Evolutionary conservation across 2,329 filamentous ascomycete species (phyloP), one percentile per base, ranked within the genome.

Genomic region (Arthrobotrys musiformis): DNA sequence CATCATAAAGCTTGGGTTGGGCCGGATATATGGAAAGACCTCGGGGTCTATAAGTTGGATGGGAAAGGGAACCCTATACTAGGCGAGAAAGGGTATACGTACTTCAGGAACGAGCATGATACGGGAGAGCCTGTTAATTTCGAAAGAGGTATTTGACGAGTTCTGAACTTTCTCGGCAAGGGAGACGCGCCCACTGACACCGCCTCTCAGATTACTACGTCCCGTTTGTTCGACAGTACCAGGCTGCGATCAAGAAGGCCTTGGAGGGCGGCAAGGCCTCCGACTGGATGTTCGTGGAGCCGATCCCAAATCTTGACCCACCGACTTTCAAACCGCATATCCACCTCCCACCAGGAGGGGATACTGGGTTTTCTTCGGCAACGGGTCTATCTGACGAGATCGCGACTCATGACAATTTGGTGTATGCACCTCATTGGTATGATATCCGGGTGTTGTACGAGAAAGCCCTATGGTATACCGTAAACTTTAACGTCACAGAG

Each of bases 351-450:
- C 15, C 60, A 58, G 2, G 81, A 81, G 26, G 81, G 79, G 40
- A 80, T 79, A 33, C 82, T 80, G 58, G 35, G 6, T 62, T 60
- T 24, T 61, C 70, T 7, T 74, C 70, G 0, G 77, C 81, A 35
- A 81, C 84, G 4, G 74, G 80, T 1, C 77, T 80, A 6, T 66
- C 73, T 13, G 66, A 75, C 78, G 9, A 82, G 81, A 9, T 84
- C 81, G 0, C 54, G 42, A 9, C 83, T 83, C 75, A 77, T 30
- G 73, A 77, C 37, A 70, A 77, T 19, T 77, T 85, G n/a, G 83
- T 85, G 11, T 85, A 84, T 56, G 83, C 84, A 0, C 84, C 84
- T 4, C 84, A 85, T 72, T 85, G 85, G 72, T 85, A 85, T 70
- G 84, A 85, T 44, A 82, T 85, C 17, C 84, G 85, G 37, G 84